Evolutionary conservation across 305 asterid genomes (phyloP), one percentile per base, ranked within the genome.

Genomic region (Ruellia speciosa): DNA sequence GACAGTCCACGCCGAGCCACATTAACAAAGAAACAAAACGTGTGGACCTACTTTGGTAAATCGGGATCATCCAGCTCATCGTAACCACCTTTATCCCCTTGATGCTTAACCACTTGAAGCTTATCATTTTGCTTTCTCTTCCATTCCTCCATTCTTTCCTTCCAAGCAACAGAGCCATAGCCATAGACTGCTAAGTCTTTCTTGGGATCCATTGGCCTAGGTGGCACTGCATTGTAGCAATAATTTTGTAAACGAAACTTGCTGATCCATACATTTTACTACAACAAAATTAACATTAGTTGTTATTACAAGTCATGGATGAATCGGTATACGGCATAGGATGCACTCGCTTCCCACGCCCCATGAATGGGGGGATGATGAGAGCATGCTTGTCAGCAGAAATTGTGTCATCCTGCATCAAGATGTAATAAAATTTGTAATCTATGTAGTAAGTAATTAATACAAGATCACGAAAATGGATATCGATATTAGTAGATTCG

Each of bases 111-210:
- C 59, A 90, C 93, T 73, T 87, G 96, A 54, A 90, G 89, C 41
- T 78, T 90, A 49, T 85, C 94, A 62, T 80, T 83, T 70, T 88
- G 98, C 70, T 84, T 90, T 72, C 73, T 88, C 79, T 84, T 90
- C 98, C 98, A 90, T 56, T 90, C 98, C 60, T 88, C 98, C 94
- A 90, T 90, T 74, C 98, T 88, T 60, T 90, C 95, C 73, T 90
- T 90, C 98, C 98, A 90, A 0, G 98, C 96, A 55, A 90, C 84
- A 41, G 94, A 83, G 5, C 98, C 98, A 35, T 90, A 90, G 14
- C 98, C 98, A 65, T 90, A 90, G 14, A 90, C 96, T 1, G 98
- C 95, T 18, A 90, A 81, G 37, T 90, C 98, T 66, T 88, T 88
- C 80, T 88, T 90, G 7, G 98, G 98, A 77, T 90, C 94, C 98